These are phyloP conservation scores for Colletotrichum tropicicola DNA, from an alignment of 2,329 filamentous ascomycete species.

Conservation along the genomic window DNA sequence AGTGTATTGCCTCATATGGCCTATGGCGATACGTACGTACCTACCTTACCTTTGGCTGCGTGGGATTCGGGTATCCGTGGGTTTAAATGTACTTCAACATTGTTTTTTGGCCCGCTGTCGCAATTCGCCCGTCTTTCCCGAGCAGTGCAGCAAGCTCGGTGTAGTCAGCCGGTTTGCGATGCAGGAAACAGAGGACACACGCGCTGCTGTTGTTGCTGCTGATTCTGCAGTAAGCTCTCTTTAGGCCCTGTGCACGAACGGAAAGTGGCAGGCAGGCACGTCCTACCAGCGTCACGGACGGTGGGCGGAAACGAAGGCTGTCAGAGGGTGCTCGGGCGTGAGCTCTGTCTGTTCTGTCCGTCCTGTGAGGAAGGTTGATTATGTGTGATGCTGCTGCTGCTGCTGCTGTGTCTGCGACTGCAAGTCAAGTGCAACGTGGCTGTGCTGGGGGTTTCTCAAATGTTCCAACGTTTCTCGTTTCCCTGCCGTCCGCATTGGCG, in stretches of 20 bases:
- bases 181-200: background rate
- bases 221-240: no score
- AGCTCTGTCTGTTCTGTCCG: background rate
- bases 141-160: background rate
- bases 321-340: background rate
- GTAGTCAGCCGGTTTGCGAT: background rate
- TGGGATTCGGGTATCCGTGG: background rate
- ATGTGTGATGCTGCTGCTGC: background rate
- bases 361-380: no score
- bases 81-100: background rate
- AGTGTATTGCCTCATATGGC: no score
- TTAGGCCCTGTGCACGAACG: background rate
- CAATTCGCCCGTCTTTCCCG: background rate
- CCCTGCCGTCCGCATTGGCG: no score
- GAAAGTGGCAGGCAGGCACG: background rate
- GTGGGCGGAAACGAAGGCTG: constrained; percentile 6
- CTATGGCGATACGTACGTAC: no score
- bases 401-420: background rate
- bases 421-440: background rate
- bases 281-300: constrained; percentile 4
- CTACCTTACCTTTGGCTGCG: no score
- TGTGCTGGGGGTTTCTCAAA: background rate
- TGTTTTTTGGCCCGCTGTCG: background rate
- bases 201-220: background rate
- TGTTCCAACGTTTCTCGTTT: background rate